A percentile compares a stretch with the other conserved stretches of the same genome.
phyloP scores from a whole-genome alignment of 2,329 filamentous ascomycete genomes.

The Tolypocladium cylindrosporum region DNA sequence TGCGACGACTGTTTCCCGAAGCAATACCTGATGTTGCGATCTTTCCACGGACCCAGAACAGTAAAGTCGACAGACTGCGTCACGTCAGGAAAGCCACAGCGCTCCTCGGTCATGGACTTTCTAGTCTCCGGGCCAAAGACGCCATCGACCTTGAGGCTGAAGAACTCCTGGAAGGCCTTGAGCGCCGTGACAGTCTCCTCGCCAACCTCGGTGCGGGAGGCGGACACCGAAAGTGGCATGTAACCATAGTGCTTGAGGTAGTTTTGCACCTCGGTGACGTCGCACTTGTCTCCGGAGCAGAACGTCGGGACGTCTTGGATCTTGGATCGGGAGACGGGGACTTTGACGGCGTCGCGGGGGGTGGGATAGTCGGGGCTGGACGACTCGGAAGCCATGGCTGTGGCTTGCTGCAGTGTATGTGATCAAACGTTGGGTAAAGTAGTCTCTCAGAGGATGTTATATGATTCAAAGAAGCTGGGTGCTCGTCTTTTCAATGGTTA shows the following conservation, averaged over 20 bases:
- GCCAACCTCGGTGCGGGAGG: background rate
- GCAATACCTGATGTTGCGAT: slow-evolving; percentile 1
- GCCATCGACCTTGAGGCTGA: background rate
- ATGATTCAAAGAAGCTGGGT: too few relatives aligned
- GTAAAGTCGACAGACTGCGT: slow-evolving; percentile 1
- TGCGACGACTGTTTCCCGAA: background rate
- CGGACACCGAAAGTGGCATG: background rate
- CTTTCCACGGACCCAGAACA: background rate
- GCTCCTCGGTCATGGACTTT: background rate
- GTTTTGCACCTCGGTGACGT: slow-evolving; percentile 1
- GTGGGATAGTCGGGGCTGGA: too few relatives aligned
- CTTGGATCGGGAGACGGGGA: background rate
- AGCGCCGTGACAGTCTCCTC: slow-evolving; percentile 1
- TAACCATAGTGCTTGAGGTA: slow-evolving; percentile 2
- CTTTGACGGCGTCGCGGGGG: background rate
- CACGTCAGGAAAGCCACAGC: background rate
- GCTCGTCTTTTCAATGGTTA: too few relatives aligned
- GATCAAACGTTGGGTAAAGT: too few relatives aligned
- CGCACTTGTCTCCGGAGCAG: background rate
- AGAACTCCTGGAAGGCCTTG: background rate
- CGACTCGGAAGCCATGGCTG: too few relatives aligned
- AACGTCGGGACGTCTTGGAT: background rate
- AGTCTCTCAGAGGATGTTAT: too few relatives aligned
- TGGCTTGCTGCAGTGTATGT: too few relatives aligned
- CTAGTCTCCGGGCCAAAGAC: background rate